These are phyloP conservation scores for Fusarium concolor DNA, from an alignment of 2,329 filamentous ascomycete species.

Conservation along the genomic window DNA sequence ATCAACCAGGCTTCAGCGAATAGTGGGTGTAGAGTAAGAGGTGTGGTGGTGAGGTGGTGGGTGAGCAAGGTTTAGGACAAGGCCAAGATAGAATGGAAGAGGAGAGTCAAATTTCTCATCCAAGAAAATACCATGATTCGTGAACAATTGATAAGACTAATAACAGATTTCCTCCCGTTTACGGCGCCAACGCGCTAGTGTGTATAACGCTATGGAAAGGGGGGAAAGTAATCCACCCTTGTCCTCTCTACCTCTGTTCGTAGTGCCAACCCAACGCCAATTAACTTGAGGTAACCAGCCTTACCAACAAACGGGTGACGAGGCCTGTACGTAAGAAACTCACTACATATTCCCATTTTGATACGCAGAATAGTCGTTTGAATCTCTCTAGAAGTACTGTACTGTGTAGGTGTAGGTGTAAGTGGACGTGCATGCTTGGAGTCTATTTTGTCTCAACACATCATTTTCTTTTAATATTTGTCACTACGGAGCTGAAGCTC, in stretches of 20 bases:
- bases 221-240: slow-evolving; percentile 13
- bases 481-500: neutral
- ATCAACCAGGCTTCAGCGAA: slow-evolving; percentile 30
- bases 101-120: slow-evolving; percentile 29
- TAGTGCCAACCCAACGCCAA: neutral
- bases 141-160: slow-evolving; percentile 21
- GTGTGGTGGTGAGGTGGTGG: slow-evolving; percentile 6
- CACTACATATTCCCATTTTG: neutral
- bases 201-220: slow-evolving; percentile 13
- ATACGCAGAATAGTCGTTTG: neutral
- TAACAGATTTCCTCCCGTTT: slow-evolving; percentile 31
- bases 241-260: neutral
- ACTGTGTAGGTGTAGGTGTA: neutral
- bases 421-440: neutral
- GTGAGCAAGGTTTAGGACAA: slow-evolving; percentile 37
- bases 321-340: neutral
- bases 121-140: slow-evolving; percentile 28
- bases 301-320: slow-evolving; percentile 8
- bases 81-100: slow-evolving; percentile 27
- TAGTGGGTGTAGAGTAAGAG: slow-evolving; percentile 30
- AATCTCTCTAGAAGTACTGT: neutral
- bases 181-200: slow-evolving; percentile 30
- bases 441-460: neutral
- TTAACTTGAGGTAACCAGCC: neutral
- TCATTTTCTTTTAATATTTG: neutral